These are phyloP conservation scores for Eutrema heterophyllum DNA, from an alignment of 345 rosid species.

Conservation along the genomic window DNA sequence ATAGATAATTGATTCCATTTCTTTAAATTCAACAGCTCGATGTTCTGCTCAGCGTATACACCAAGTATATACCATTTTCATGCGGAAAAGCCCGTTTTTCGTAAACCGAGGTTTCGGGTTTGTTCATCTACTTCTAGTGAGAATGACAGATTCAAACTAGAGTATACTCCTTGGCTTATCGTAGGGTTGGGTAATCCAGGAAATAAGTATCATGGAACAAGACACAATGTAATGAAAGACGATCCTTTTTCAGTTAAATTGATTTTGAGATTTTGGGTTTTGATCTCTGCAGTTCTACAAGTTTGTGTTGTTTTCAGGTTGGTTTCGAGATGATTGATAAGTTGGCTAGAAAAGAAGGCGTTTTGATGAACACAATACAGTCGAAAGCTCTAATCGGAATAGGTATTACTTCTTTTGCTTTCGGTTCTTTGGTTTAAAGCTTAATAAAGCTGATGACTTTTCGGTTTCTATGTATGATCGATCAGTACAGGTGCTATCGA, in stretches of 20 bases:
- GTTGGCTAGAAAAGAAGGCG: conserved; percentile 55
- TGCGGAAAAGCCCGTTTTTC: conserved; percentile 27
- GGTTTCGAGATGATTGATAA: conserved; percentile 89
- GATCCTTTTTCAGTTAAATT: neutral
- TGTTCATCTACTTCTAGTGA: conserved; percentile 42
- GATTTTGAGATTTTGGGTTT: neutral
- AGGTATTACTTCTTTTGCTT: conserved; percentile 46
- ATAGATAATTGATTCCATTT: neutral
- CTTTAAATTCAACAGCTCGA: conserved; percentile 41
- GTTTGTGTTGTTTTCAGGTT: conserved; percentile 42
- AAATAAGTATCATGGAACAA: conserved; percentile 83
- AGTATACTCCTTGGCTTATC: conserved; percentile 88
- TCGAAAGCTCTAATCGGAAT: conserved; percentile 87
- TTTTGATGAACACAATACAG: conserved; percentile 74
- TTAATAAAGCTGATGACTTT: conserved; percentile 29
- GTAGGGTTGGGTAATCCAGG: conserved; percentile 98
- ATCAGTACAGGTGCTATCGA: conserved; percentile 79
- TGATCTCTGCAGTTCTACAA: neutral
- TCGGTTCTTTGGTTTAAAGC: neutral
- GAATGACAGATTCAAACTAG: conserved; percentile 46
- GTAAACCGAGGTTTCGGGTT: conserved; percentile 38
- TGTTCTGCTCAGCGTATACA: conserved; percentile 55
- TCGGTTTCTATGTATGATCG: conserved; percentile 33
- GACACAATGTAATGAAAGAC: conserved; percentile 71
- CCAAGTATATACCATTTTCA: conserved; percentile 40